Evolutionary conservation across 2,329 filamentous ascomycete species (phyloP), one percentile per base, ranked within the genome.

Genomic region (Paecilomyces fulvus): DNA sequence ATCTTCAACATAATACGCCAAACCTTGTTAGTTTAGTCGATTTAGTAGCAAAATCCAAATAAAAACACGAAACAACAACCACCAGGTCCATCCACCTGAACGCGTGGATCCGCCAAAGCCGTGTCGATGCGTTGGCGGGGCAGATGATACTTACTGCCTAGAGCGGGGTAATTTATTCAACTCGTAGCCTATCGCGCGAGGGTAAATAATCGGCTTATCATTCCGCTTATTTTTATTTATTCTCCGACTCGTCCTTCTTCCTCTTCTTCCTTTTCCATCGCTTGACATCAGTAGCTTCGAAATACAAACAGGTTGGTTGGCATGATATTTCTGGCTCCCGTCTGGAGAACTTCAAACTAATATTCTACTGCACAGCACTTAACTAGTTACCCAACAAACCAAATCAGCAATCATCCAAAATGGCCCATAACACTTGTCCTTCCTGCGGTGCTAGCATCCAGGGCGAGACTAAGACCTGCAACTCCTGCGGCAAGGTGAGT

Each of bases 401-500:
- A 25, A 12, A 21, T 20, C 20, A 25, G 20, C 20, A 23, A 49
- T 28, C 10, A 49, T 28, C 21, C 2, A 49, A 49, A 49, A 49
- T 49, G 65, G 30, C 60, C 49, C 65, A 68, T 60, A 49, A 53
- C 30, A 49, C 55, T 54, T 70, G 67, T 51, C 67, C 67, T 49
- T 60, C 61, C 20, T 70, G 66, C 59, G 62, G 61, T 49, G 60
- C 63, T 37, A 43, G 55, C 33, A 66, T 70, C 53, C 11, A 56
- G 4, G 63, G 65, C 43, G 63, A 63, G 11, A 63, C n/a, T 11
- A 70, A 70, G 64, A 66, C 60, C 33, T 70, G 67, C 56, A 20
- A 7, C 49, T 61, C 65, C 30, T 70, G 67, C 55, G 66, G 66
- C 53, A 64, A 60, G 58, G 67, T 69, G 58, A 23, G 51, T 30